These are phyloP conservation scores for Ziziphus jujuba DNA, from an alignment of 306 rosid genomes.

Conservation along the genomic window DNA sequence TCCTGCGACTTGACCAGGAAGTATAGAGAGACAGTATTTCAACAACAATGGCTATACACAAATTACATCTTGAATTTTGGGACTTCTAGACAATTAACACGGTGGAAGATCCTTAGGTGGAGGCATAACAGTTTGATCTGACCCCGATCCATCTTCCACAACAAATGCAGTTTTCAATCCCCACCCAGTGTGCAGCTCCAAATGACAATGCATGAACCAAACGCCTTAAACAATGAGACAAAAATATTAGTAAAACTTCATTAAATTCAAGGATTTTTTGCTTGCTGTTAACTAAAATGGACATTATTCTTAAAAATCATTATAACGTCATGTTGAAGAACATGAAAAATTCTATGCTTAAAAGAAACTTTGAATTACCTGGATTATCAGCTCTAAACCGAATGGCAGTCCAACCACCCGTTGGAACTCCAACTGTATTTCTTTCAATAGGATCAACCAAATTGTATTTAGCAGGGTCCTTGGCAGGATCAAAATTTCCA, in stretches of 20 bases:
- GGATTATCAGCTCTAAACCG: conserved; percentile 80
- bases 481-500: conserved; percentile 71
- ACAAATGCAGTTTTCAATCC: conserved; percentile 79
- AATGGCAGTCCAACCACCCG: conserved; percentile 82
- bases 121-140: conserved; percentile 58
- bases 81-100: conserved; percentile 33
- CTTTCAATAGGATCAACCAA: conserved; percentile 83
- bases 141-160: conserved; percentile 67
- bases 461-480: conserved; percentile 66
- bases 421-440: conserved; percentile 77
- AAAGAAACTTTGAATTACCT: conserved; percentile 32
- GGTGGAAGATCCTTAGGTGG: conserved; percentile 78
- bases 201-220: conserved; percentile 86
- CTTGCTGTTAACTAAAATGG: neutral
- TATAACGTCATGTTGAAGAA: too few species aligned
- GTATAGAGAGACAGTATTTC: conserved; percentile 18
- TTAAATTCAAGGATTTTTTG: neutral
- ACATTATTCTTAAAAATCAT: neutral
- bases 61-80: neutral
- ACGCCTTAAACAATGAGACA: conserved; percentile 47
- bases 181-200: conserved; percentile 84
- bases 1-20: conserved; percentile 44
- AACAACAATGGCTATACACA: neutral
- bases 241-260: conserved; percentile 1
- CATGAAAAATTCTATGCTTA: too few species aligned